Conservation (phyloP, 1,139 yeast genomes). For the Suhomyces wounanorum region DNA sequence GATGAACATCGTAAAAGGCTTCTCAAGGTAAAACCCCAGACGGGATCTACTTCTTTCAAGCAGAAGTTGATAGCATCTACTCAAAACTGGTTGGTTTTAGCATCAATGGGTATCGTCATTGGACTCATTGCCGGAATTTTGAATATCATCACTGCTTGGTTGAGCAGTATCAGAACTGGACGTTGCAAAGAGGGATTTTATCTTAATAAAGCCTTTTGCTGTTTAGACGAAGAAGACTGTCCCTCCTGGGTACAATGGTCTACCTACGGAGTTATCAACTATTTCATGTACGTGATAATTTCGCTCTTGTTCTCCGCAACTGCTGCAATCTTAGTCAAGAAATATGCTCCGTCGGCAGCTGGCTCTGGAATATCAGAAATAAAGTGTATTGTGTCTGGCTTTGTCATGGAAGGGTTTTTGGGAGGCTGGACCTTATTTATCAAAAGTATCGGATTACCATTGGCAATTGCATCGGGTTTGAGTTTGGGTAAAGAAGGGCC, state of each 20-base stretch:
- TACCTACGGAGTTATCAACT: slow-evolving; percentile 44
- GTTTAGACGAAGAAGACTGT: slow-evolving; percentile 64
- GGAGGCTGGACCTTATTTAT: slow-evolving; percentile 71
- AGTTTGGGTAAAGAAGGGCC: slow-evolving; percentile 88
- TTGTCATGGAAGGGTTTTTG: slow-evolving; percentile 75
- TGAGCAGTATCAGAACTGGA: slow-evolving; percentile 79
- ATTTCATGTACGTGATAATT: slow-evolving; percentile 57
- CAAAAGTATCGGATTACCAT: slow-evolving; percentile 79
- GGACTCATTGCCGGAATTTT: slow-evolving; percentile 83
- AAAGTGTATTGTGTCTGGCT: slow-evolving; percentile 93
- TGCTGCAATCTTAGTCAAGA: slow-evolving; percentile 69
- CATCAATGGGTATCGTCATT: slow-evolving; percentile 70
- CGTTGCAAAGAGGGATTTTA: slow-evolving; percentile 72
- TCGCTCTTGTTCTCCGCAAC: slow-evolving; percentile 63
- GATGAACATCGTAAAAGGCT: slow-evolving; percentile 50
- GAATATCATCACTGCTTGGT: slow-evolving; percentile 81
- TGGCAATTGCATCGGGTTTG: slow-evolving; percentile 81
- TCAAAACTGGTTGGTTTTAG: slow-evolving; percentile 75
- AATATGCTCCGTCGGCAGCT: slow-evolving; percentile 86
- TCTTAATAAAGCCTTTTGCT: slow-evolving; percentile 76
- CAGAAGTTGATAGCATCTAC: slow-evolving; percentile 46
- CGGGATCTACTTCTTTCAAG: slow-evolving; percentile 22
- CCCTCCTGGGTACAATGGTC: slow-evolving; percentile 62
- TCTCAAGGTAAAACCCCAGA: slow-evolving; percentile 21
- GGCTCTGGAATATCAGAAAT: slow-evolving; percentile 98